Conservation (phyloP, 225 moss, liverwort and hornwort species). For the Thuidium tamariscinum region DNA sequence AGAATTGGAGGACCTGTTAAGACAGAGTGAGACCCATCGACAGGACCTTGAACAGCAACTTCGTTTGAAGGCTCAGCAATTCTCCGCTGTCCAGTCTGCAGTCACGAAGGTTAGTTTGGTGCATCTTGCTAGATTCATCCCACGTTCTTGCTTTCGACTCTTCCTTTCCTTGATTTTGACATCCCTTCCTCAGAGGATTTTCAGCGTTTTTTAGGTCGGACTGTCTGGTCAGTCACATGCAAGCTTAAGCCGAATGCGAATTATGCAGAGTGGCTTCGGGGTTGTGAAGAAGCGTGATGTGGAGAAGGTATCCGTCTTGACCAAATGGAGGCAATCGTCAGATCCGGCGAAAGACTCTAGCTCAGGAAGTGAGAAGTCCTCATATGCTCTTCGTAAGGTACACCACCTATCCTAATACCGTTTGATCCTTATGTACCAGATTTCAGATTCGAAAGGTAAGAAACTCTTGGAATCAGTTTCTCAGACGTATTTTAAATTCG, state of each 20-base stretch:
- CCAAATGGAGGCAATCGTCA: conserved; percentile 57
- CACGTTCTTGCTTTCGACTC: background rate
- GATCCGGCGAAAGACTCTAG: conserved; percentile 48
- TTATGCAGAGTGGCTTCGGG: conserved; percentile 27
- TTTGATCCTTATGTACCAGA: background rate
- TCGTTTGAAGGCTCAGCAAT: conserved; percentile 48
- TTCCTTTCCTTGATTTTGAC: background rate
- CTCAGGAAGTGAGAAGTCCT: conserved; percentile 41
- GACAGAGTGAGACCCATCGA: conserved; percentile 66
- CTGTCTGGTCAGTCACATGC: background rate
- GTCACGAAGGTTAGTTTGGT: conserved; percentile 47
- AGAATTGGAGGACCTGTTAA: conserved; percentile 61
- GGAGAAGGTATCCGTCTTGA: conserved; percentile 47
- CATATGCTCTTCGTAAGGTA: conserved; percentile 77
- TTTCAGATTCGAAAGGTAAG: background rate
- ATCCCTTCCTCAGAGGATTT: background rate
- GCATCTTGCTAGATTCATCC: background rate
- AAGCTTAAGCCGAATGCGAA: background rate
- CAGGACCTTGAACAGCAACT: conserved; percentile 63
- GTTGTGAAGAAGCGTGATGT: conserved; percentile 41
- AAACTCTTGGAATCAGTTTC: background rate
- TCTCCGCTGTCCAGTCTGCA: conserved; percentile 37
- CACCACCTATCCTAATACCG: background rate
- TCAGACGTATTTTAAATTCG: background rate
- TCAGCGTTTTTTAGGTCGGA: background rate